Base-by-base conservation (phyloP, 805 yeast genomes). In the Saturnispora quitensis region DNA sequence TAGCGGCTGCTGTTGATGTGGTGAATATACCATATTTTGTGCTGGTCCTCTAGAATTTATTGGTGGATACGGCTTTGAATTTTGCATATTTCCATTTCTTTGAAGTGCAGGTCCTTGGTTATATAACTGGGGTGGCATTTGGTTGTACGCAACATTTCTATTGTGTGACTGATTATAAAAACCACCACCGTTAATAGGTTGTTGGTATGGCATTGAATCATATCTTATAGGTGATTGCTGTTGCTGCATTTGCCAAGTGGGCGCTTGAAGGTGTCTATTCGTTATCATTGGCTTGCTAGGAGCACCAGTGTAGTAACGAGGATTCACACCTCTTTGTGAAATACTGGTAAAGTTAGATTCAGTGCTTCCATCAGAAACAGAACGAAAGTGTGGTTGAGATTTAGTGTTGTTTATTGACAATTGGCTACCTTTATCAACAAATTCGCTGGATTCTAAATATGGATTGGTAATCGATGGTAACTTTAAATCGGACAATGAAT, bases 321-420 rank as follows among this genome's bases (percentile, higher is more conserved):
- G 86, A 60, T 85, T 85, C 15, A 80, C 74, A 27, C 82, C 89
- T 62, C 91, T 72, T 66, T 85, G 91, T 7, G 90, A 83, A 2
- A 86, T 86, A 49, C 89, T 81, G 1, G 93, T 85, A 65, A 86
- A 83, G 60, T 82, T 84, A 1, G 91, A 84, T 45, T 51, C 50
- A 6, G 45, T 36, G 18, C 55, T 51, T 36, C 46, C 50, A 13
- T 31, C 51, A 25, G 43, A 33, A 10, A 15, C 47, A 8, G 47
- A 34, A 9, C 47, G 33, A 27, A 27, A 13, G 10, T 35, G 47
- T 13, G 36, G 47, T 17, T 49, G 47, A 6, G 40, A 15, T 18
- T 25, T n/a, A 12, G 49, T 17, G 17, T 43, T 28, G 20, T 24
- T 43, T 17, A 22, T 24, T 12, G 50, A 48, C 25, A 49, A 12